Base-by-base conservation (phyloP, 805 yeast genomes). In the Yamadazyma laniorum region DNA sequence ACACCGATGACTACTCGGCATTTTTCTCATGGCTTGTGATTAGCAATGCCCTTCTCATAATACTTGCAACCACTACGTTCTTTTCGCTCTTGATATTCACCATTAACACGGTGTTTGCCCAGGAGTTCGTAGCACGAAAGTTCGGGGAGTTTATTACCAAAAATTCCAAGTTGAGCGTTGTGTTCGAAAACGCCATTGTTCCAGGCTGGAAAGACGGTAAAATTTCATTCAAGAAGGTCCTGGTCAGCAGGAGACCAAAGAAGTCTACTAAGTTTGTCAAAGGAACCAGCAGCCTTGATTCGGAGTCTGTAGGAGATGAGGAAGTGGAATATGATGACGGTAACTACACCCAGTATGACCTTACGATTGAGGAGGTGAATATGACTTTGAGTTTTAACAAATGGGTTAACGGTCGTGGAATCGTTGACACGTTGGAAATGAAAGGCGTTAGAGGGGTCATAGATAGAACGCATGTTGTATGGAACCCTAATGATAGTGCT, bases 191-290 rank as follows among this genome's bases (percentile, higher is more conserved):
- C 56, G 99, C 98, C 1, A 85, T 91, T 40, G 95, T 89, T 5
- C 97, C 97, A 0, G 88, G 86, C 39, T 90, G 96, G 96, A 73
- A 81, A 28, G 87, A 84, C 47, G 95, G 96, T 2, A 84, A 79
- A 45, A 86, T 93, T 37, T 77, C 82, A 30, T 84, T 93, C 59
- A 77, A 81, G 42, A 86, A 88, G 50, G 95, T 95, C 37, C 82
- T 82, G 57, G 89, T 90, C 1, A 84, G 95, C 35, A 74, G 85
- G 47, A 70, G 98, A 42, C 99, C 99, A 0, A 79, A 80, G 39
- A 55, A 63, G 21, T 55, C 70, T 18, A 62, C 63, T 41, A 61
- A 65, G 18, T 85, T 86, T 37, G 72, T 70, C 13, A 82, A 85
- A 48, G 93, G 90, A 12, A 13, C 37, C 11, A 17, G 15, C 8